Base-by-base conservation (phyloP, 129 eudicot species). In the Heracleum sosnowskyi region DNA sequence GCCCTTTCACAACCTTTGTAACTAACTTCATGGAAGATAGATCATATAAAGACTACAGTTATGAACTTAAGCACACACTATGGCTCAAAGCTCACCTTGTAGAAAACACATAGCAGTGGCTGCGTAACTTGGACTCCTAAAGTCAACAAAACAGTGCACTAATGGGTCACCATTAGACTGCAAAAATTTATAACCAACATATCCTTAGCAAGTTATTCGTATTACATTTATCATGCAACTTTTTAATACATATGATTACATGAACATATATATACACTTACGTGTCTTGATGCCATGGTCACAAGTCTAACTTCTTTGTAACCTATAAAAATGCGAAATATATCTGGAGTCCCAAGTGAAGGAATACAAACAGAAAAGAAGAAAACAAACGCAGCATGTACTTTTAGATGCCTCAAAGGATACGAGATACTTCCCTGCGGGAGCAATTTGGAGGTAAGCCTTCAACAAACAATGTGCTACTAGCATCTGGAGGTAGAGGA, bases 401-500 rank as follows among this genome's bases (percentile, higher is more conserved):
- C 5, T 4, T 11, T 35, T 62, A 24, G 64, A 34, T 36, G 71
- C 11, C 62, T 33, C 16, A 82, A 85, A 95, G 98, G 98, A 95
- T 95, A 95, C 98, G 98, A 76, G 96, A 86, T 42, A 95, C 98
- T 84, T 95, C 98, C 70, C 98, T 82, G 45, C 94, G 88, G 22
- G 92, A 90, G 82, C 96, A 90, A 82, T 90, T 85, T 34, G 86
- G 69, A 87, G 98, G 98, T 83, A 95, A 80, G 39, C 97, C 97
- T 87, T 90, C 96, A 29, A 91, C 92, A 86, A 81, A 91, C 31
- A 95, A 87, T 4, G 98, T 95, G 74, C 83, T 86, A 81, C 87
- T 88, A 35, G 98, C 97, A 94, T 90, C 93, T 69, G 88, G 89
- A 57, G 98, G 98, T 53, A 91, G 91, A 69, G 91, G 44, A 73